Evolutionary conservation across 2,329 filamentous ascomycete species (phyloP).

Genomic region (Venturia pyrina): DNA sequence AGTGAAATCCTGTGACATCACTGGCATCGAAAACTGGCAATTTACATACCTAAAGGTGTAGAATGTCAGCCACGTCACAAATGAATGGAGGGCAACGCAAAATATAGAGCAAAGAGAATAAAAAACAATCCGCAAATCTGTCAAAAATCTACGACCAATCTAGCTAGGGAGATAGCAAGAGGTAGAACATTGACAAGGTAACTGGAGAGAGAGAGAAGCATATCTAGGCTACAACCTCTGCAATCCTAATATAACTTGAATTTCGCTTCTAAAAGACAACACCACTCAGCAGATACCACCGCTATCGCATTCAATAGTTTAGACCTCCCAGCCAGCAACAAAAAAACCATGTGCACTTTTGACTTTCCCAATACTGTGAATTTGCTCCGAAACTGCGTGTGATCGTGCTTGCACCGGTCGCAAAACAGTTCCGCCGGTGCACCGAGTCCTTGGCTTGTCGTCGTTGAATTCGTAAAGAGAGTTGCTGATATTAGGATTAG

Average conservation of each 20-base stretch:
- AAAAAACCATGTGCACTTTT: conserved; percentile 4
- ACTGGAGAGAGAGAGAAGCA: not conserved
- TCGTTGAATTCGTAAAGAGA: conserved; percentile 5
- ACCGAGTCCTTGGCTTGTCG: conserved; percentile 5
- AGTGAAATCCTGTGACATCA: too few species aligned
- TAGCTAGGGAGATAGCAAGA: not conserved
- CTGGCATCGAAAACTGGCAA: too few species aligned
- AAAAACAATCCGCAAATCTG: not conserved
- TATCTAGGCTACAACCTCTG: conserved; percentile 3
- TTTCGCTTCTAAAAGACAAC: conserved; percentile 7
- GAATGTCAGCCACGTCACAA: not conserved
- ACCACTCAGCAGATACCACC: conserved; percentile 1
- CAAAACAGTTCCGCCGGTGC: not conserved
- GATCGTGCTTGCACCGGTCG: conserved; percentile 2
- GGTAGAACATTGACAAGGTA: not conserved
- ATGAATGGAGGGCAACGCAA: not conserved
- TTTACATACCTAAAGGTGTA: too few species aligned
- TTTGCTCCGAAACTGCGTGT: conserved; percentile 2
- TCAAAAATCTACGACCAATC: not conserved
- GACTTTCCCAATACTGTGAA: conserved; percentile 2
- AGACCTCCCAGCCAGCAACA: conserved; percentile 1
- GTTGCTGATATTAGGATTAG: conserved; percentile 4
- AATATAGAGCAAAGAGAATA: not conserved
- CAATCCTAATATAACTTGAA: not conserved
- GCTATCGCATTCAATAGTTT: conserved; percentile 4